Percentiles rank a stretch among this genome's conserved stretches.
phyloP scores from a whole-genome alignment of 2,329 filamentous ascomycete genomes.

The Cordyceps sp. region DNA sequence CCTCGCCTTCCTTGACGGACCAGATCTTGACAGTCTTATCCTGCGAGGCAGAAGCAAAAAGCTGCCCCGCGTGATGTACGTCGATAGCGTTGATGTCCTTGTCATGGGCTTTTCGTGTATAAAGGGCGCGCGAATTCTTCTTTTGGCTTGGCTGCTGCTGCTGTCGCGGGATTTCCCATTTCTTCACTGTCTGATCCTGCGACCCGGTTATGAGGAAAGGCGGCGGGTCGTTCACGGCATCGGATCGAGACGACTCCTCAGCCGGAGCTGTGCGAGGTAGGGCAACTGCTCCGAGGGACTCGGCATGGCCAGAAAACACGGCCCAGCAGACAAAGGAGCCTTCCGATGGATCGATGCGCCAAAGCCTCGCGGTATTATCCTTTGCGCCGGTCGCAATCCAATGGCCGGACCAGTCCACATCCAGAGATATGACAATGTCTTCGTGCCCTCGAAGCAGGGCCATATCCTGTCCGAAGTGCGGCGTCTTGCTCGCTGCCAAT shows the following conservation, averaged over 20 bases:
- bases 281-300: slow-evolving; percentile 81
- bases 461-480: slow-evolving; percentile 81
- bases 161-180: slow-evolving; percentile 63
- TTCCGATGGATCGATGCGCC: slow-evolving; percentile 65
- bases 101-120: slow-evolving; percentile 89
- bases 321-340: slow-evolving; percentile 66
- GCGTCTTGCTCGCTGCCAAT: slow-evolving; percentile 13
- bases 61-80: slow-evolving; percentile 51
- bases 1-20: slow-evolving; percentile 78
- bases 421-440: slow-evolving; percentile 88
- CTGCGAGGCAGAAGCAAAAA: slow-evolving; percentile 93
- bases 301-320: slow-evolving; percentile 78
- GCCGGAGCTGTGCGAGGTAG: slow-evolving; percentile 56
- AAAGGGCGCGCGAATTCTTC: slow-evolving; percentile 49
- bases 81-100: slow-evolving; percentile 97
- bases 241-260: slow-evolving; percentile 50
- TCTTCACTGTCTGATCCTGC: slow-evolving; percentile 88
- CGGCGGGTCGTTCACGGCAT: slow-evolving; percentile 67
- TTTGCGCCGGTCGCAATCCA: slow-evolving; percentile 96
- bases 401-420: slow-evolving; percentile 90
- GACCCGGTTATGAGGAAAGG: slow-evolving; percentile 80
- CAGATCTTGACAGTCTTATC: slow-evolving; percentile 96
- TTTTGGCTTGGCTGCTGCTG: slow-evolving; percentile 25
- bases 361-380: slow-evolving; percentile 85
- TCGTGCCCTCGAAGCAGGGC: slow-evolving; percentile 77